A percentile compares a stretch with the other conserved stretches of the same genome.
Evolutionary conservation across 164 flowering plant genomes (phyloP).

Genomic region (Euptelea pleiosperma): DNA sequence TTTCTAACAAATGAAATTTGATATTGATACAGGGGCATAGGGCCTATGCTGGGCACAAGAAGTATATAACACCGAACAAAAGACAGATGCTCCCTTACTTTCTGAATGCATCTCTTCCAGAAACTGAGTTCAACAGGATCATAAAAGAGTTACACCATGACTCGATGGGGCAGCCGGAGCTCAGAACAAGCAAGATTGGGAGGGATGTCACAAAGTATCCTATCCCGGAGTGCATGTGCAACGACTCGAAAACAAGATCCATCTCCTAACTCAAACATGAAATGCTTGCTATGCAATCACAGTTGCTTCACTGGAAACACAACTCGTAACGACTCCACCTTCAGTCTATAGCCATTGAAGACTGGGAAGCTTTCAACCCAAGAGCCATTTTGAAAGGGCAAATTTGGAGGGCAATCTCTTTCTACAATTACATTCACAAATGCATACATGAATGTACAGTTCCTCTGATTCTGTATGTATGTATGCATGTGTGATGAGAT

Average conservation of each 20-base stretch:
- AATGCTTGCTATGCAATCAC: too few species aligned
- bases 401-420: too few species aligned
- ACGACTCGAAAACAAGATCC: constrained; percentile 13
- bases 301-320: not conserved
- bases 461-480: too few species aligned
- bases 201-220: constrained; percentile 94
- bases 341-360: too few species aligned
- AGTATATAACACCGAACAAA: constrained; percentile 91
- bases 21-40: constrained; percentile 69
- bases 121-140: constrained; percentile 62
- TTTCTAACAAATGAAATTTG: constrained; percentile 6
- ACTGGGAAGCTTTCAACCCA: too few species aligned
- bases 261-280: not conserved
- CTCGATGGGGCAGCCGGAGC: constrained; percentile 89
- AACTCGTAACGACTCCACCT: not conserved
- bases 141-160: constrained; percentile 67
- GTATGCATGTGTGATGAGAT: too few species aligned
- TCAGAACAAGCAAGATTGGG: constrained; percentile 66
- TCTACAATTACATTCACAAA: too few species aligned
- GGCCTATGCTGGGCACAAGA: constrained; percentile 94
- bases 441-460: too few species aligned
- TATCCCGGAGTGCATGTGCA: constrained; percentile 93
- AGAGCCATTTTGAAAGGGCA: too few species aligned
- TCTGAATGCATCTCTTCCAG: constrained; percentile 67
- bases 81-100: constrained; percentile 85